Evolutionary conservation across 192 early-diverging fungal genomes (phyloP), one percentile per base, ranked within the genome.

Genomic region (Entomortierella parvispora): DNA sequence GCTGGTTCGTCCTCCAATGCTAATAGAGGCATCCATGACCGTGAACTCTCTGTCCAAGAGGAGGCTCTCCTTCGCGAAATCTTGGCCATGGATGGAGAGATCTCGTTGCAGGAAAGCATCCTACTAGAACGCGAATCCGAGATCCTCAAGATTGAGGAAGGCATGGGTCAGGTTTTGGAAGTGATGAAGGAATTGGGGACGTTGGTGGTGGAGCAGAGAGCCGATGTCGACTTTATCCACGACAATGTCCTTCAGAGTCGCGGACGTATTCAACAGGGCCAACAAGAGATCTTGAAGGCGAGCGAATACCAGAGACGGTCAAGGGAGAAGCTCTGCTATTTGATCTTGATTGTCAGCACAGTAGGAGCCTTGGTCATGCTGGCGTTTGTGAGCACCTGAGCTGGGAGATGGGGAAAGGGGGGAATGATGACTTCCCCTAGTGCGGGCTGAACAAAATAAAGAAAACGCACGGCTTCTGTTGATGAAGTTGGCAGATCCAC

Each of bases 101-200:
- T 77, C 18, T 65, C 37, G 2, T 62, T 77, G 34, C 74, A 77
- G 32, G 74, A 77, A 44, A 53, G 10, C 2, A 62, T 77, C 12
- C 60, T 77, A 0, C 74, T 68, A 46, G 74, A 77, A 25, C 65
- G 74, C 0, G 74, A 77, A 22, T 42, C 43, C 5, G 74, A 77
- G 61, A 77, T 77, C 26, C 53, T 22, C 14, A 68, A 68, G 43
- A 64, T 77, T 5, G 74, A 77, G 17, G 54, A 68, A 20, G 66
- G 74, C 0, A 63, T 77, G 74, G 65, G 55, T 0, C 43, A 77
- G 17, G 74, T 77, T 0, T 3, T 68, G 37, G 74, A 77, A 42
- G 66, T 77, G 46, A 77, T 77, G 74, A 61, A 59, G 31, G 74
- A 77, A 26, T 40, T 77, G 8, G 74, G 74, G 12, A 63, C 61